Base-by-base conservation (phyloP, 2,329 filamentous ascomycete species). In the Ceratocystis eucalypticola region DNA sequence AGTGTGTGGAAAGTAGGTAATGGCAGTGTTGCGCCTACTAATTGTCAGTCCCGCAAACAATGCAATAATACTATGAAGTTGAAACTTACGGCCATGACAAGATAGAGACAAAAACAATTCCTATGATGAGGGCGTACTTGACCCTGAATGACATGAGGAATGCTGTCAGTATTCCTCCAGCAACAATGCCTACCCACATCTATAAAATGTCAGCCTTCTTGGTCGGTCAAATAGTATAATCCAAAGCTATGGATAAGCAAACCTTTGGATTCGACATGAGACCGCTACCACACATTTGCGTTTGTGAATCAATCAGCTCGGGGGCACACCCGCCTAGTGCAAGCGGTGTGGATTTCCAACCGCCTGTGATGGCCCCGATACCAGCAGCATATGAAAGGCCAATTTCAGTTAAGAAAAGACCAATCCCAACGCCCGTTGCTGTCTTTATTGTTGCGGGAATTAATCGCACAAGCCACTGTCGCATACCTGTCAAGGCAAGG, bases 121-220 rank as follows among this genome's bases (percentile, higher is more conserved):
- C 88, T 28, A 88, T 82, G 65, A 91, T 83, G 69, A 91, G 88
- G 61, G 88, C 86, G 65, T 87, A 86, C 73, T 89, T 90, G 75
- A 90, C 80, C 48, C 86, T 83, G 74, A 87, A 91, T 20, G 87
- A 82, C 88, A 91, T 91, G 75, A 96, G 83, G 70, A 93, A 82
- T 4, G 88, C 85, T 0, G 90, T 93, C 46, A 95, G 75, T 59
- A 96, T 79, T 44, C 90, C 89, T 15, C 91, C 89, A 65, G 87
- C 84, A 72, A 91, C 86, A 69, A 96, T 87, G 10, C 89, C 91
- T 65, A 95, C 83, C 91, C 91, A 96, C 80, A 95, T 78, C 84
- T 86, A 68, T 33, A 48, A n/a, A n/a, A 20, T 37, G 33, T 63
- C 25, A 66, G 30, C 64, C 57, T 65, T 66, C 55, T 22, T 22